Conservation (phyloP, 208 protist species). For the Porcisia hertigi region DNA sequence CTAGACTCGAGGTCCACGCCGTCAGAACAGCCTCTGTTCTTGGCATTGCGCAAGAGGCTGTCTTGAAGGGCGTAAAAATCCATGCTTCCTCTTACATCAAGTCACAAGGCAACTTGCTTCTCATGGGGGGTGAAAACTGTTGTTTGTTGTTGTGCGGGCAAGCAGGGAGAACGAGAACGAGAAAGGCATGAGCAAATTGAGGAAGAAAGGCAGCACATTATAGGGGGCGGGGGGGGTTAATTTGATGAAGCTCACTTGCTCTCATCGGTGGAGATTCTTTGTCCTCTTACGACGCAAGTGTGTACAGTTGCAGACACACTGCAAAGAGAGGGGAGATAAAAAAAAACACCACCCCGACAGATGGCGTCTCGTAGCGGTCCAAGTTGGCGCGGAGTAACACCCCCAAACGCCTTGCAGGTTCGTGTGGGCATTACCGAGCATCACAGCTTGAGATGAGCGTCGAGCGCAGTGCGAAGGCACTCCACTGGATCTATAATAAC, state of each 20-base stretch:
- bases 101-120: background rate
- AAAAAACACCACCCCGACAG: too few species aligned
- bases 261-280: too few species aligned
- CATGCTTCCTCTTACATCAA: slow-evolving; percentile 34
- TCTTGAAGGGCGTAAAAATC: slow-evolving; percentile 80
- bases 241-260: too few species aligned
- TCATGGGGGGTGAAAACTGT: background rate
- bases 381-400: too few species aligned
- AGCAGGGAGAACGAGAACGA: slow-evolving; percentile 11
- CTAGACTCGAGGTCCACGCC: slow-evolving; percentile 34
- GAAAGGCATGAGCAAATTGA: background rate
- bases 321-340: too few species aligned
- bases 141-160: background rate
- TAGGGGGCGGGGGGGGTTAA: too few species aligned
- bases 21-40: slow-evolving; percentile 16
- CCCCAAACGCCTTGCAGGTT: too few species aligned
- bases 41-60: slow-evolving; percentile 35
- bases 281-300: too few species aligned
- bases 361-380: too few species aligned
- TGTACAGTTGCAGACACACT: too few species aligned
- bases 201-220: slow-evolving; percentile 10
- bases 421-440: too few species aligned
- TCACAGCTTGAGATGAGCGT: background rate
- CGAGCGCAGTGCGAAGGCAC: background rate
- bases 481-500: background rate